Evolutionary conservation across 129 eudicot genomes (phyloP).

Genomic region (Kitagawia praeruptora): DNA sequence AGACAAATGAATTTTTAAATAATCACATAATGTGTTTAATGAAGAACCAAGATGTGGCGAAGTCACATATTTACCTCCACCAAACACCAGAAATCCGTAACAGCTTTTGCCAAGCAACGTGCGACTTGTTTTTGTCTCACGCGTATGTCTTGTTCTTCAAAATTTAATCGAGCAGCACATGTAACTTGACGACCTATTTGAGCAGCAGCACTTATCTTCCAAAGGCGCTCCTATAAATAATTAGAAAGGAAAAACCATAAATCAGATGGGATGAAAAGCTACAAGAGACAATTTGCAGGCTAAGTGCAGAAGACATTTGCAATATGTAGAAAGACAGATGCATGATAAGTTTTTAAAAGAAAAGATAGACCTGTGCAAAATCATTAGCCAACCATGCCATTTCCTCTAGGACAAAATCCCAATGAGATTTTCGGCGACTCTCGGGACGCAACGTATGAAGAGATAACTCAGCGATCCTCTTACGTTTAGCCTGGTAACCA

Average conservation of each 20-base stretch:
- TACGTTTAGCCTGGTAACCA: constrained; percentile 67
- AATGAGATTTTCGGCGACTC: constrained; percentile 54
- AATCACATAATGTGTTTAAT: not conserved
- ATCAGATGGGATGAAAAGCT: constrained; percentile 17
- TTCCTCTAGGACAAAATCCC: constrained; percentile 95
- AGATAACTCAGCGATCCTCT: constrained; percentile 79
- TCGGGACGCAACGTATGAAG: constrained; percentile 29
- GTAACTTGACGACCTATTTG: constrained; percentile 53
- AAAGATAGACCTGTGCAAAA: constrained; percentile 73
- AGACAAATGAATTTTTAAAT: not conserved
- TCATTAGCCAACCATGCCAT: constrained; percentile 99
- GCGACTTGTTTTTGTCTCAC: constrained; percentile 53
- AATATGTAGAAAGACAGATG: not conserved
- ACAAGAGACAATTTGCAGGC: not conserved
- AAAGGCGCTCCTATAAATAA: constrained; percentile 64
- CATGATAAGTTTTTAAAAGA: constrained; percentile 3
- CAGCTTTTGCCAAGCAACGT: constrained; percentile 57
- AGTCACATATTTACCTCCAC: constrained; percentile 33
- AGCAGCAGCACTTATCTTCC: constrained; percentile 81
- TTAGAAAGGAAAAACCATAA: constrained; percentile 2
- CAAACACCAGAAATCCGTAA: constrained; percentile 78
- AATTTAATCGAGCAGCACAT: constrained; percentile 43
- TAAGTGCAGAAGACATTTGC: constrained; percentile 10
- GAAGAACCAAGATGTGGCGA: not conserved
- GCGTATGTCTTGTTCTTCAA: constrained; percentile 26